These are phyloP conservation scores for Protomyces inundatus DNA, from an alignment of 1,139 yeast species.

Conservation along the genomic window DNA sequence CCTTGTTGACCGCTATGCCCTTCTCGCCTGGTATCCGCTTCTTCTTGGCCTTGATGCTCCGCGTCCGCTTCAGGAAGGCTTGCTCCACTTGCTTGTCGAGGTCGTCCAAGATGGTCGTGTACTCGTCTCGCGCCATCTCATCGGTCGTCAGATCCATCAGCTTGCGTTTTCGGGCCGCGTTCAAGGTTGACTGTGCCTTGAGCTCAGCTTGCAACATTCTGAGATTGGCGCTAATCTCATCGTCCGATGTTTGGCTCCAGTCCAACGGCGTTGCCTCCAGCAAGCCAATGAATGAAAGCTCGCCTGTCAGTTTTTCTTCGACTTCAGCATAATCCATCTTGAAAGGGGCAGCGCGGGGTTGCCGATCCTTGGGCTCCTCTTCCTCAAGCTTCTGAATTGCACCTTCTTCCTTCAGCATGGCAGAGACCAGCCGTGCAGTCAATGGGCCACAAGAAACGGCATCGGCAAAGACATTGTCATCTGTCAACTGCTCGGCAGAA, in stretches of 20 bases:
- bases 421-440: conserved; percentile 76
- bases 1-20: conserved; percentile 22
- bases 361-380: conserved; percentile 34
- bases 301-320: conserved; percentile 82
- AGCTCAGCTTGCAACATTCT: conserved; percentile 67
- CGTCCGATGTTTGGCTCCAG: conserved; percentile 72
- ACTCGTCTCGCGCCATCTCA: conserved; percentile 93
- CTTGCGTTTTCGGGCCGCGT: conserved; percentile 60
- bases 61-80: conserved; percentile 76
- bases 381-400: conserved; percentile 37
- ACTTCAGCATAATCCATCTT: conserved; percentile 64
- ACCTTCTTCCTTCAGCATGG: conserved; percentile 55
- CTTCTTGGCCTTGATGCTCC: conserved; percentile 77
- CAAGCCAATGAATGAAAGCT: conserved; percentile 84
- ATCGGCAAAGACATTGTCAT: conserved; percentile 63
- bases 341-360: background rate
- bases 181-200: conserved; percentile 55
- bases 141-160: conserved; percentile 76
- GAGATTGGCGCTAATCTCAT: conserved; percentile 83
- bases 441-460: conserved; percentile 87
- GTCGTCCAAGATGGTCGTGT: conserved; percentile 80
- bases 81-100: conserved; percentile 95
- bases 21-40: conserved; percentile 37
- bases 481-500: conserved; percentile 54
- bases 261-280: conserved; percentile 55